Evolutionary conservation across 768 basidiomycete species (phyloP), one percentile per base, ranked within the genome.

Genomic region (Podaxis rugospora): DNA sequence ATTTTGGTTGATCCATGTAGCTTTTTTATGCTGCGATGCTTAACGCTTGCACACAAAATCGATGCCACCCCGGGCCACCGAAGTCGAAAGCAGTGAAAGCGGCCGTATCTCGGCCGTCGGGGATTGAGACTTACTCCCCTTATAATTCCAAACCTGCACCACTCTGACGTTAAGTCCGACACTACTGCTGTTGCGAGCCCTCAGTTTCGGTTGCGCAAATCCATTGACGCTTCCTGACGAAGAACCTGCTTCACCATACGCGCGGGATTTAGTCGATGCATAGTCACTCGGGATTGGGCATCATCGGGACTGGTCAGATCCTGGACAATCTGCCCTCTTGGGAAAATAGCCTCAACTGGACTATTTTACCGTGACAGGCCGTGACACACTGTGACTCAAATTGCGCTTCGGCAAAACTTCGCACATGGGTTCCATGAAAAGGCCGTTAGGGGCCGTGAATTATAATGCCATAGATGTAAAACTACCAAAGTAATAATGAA

Each of bases 401-500:
- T 5, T 7, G 42, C 32, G 9, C 42, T 44, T 21, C 6, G 14
- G 7, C 6, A 44, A 44, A 18, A 44, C 42, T 16, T n/a, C 5
- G 9, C 42, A 44, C 16, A 16, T 9, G 37, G 9, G 13, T 23
- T 18, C 11, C 18, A 54, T 18, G n/a, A 23, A n/a, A 23, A 42
- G 27, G 36, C 27, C 32, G 25, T 13, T 28, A 40, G 16, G 14
- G 25, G 59, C 7, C 13, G n/a, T 35, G 21, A 37, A 63, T 63
- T 63, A 63, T 63, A 59, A 63, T 63, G 53, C 59, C 44, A 63
- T 54, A 54, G 18, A 16, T 37, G 16, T 61, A 61, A 42, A 23
- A 54, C 53, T 21, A 39, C 52, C 42, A 55, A 54, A 55, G 59
- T 44, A 47, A 60, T 54, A 37, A 60, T 32, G 21, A 47, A 32